A percentile compares a stretch with the other conserved stretches of the same genome.
Evolutionary conservation across 306 rosid species (phyloP).

Genomic region (Parietaria judaica): DNA sequence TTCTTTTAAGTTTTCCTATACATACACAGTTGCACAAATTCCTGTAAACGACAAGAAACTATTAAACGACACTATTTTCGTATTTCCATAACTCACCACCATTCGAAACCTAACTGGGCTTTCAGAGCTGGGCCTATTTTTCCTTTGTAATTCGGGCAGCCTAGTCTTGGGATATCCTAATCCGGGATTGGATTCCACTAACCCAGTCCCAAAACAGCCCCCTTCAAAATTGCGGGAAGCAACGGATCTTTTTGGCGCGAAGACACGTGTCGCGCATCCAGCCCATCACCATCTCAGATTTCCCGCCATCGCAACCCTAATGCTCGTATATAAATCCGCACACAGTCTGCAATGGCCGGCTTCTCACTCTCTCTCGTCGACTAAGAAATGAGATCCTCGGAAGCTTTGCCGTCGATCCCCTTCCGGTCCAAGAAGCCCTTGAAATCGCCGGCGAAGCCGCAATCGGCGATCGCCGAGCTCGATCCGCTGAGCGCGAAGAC

Average conservation of each 20-base stretch:
- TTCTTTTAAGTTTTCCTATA: too few relatives aligned
- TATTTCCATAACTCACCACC: too few relatives aligned
- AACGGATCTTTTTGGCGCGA: slow-evolving; percentile 70
- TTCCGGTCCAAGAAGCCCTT: slow-evolving; percentile 34
- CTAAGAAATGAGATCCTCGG: slow-evolving; percentile 38
- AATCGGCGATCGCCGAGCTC: slow-evolving; percentile 15
- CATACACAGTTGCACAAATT: too few relatives aligned
- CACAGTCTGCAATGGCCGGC: neutral
- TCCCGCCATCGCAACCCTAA: slow-evolving; percentile 14
- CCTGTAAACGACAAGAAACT: too few relatives aligned
- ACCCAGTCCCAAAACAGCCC: slow-evolving; percentile 2
- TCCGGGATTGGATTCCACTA: neutral
- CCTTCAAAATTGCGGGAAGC: slow-evolving; percentile 25
- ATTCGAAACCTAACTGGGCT: too few relatives aligned
- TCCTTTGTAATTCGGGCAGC: too few relatives aligned
- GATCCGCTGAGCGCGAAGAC: slow-evolving; percentile 34
- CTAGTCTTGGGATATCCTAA: neutral
- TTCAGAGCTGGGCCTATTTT: too few relatives aligned
- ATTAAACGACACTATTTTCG: too few relatives aligned
- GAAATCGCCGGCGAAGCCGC: slow-evolving; percentile 18
- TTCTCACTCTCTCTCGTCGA: neutral
- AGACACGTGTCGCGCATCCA: slow-evolving; percentile 25
- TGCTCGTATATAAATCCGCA: neutral
- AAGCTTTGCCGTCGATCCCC: slow-evolving; percentile 19
- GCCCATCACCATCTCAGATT: slow-evolving; percentile 10